Evolutionary conservation across 805 yeast species (phyloP), one percentile per base, ranked within the genome.

Genomic region (Torulaspora maleeae): DNA sequence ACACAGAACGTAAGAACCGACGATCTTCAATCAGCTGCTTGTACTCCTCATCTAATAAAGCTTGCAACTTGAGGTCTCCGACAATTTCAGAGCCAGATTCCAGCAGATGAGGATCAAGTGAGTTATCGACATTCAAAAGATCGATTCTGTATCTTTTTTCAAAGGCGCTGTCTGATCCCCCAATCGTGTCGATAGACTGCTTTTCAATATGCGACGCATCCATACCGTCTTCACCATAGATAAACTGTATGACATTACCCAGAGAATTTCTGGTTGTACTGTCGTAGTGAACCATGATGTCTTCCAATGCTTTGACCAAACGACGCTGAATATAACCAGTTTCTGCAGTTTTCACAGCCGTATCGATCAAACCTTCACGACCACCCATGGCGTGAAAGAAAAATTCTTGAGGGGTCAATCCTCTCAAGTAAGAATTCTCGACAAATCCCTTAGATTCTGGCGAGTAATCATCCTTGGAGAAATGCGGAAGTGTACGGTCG

Each of bases 361-460:
- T 93, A 77, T 93, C 99, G 66, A 93, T 95, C 65, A 93, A 76
- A 76, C 99, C 99, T 74, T 93, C 99, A 78, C 99, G 88, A 75
- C 99, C 99, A 63, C 99, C 98, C 96, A 93, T 93, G 43, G 98
- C 97, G 67, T 93, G 99, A 83, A 93, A 93, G 67, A 93, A 90
- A 68, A 93, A 93, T 68, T 93, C 99, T 69, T 93, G 98, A 27
- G 99, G 99, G 5, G 99, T 90, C 61, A 93, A 76, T 30, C 99
- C 99, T 74, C 98, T 82, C 64, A 91, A 76, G 64, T 93, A 93
- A 11, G 99, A 93, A 66, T 93, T 93, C 68, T 95, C 96, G 49
- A 93, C 95, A 60, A 93, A 93, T 57, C 99, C 99, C 66, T 89
- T 89, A 3, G 98, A 91, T 69, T 93, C 99, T 17, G 99, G 98